Evolutionary conservation across 768 basidiomycete genomes (phyloP).

Genomic region (Suillus lakei): DNA sequence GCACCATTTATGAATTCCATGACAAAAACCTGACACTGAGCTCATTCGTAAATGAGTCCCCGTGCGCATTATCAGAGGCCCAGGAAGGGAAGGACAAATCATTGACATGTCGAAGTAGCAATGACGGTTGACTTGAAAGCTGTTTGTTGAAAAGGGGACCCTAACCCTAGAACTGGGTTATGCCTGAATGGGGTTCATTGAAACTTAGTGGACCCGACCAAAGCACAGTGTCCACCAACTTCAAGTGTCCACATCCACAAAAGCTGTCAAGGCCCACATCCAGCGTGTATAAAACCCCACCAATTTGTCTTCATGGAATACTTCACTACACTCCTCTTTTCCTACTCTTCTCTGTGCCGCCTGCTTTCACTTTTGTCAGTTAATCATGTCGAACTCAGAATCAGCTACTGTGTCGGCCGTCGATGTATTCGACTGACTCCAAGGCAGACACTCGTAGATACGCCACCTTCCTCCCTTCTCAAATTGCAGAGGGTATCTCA

Average conservation of each 20-base stretch:
- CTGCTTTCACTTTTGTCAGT: background rate
- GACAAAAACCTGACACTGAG: background rate
- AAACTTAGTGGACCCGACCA: background rate
- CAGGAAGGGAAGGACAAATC: too few species aligned
- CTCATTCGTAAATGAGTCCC: background rate
- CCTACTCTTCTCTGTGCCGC: too few species aligned
- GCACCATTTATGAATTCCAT: background rate
- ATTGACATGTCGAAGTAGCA: background rate
- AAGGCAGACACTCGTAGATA: constrained; percentile 32
- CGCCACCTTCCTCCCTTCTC: constrained; percentile 23
- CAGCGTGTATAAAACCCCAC: background rate
- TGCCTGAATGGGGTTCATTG: background rate
- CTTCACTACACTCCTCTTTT: background rate
- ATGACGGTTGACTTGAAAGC: background rate
- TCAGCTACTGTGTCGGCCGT: background rate
- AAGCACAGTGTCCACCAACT: background rate
- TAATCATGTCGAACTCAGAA: background rate
- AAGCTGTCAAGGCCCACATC: constrained; percentile 6
- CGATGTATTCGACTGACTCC: background rate
- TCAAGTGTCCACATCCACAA: constrained; percentile 4
- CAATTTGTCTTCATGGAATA: background rate
- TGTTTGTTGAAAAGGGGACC: background rate
- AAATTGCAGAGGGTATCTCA: constrained; percentile 12
- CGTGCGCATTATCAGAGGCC: background rate
- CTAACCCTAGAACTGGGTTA: constrained; percentile 8